phyloP scores from a whole-genome alignment of 177 flowering plant species.

The Vitis hybrid region DNA sequence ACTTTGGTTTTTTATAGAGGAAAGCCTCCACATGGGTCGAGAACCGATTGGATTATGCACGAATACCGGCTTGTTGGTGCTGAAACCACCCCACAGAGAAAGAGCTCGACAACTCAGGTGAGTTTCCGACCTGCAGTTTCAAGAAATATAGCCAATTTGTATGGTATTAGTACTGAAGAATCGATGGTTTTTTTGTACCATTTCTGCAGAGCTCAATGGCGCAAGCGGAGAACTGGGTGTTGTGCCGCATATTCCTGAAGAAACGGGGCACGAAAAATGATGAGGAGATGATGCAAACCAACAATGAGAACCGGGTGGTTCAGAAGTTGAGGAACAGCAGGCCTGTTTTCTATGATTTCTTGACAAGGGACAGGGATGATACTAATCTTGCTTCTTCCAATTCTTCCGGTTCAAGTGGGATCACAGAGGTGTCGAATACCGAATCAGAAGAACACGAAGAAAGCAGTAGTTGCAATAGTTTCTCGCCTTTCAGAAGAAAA shows the following conservation, averaged over 20 bases:
- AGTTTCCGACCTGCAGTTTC: background rate
- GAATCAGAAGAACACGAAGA: conserved; percentile 61
- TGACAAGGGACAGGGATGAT: conserved; percentile 40
- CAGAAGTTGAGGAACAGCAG: conserved; percentile 11
- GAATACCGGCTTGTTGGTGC: conserved; percentile 55
- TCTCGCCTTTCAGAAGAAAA: conserved; percentile 36
- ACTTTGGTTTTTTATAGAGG: conserved; percentile 75
- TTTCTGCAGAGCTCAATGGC: conserved; percentile 31
- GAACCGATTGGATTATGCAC: conserved; percentile 86
- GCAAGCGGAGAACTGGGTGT: conserved; percentile 74
- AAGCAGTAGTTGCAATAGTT: conserved; percentile 53
- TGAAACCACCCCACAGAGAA: conserved; percentile 7
- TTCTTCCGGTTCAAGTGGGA: conserved; percentile 71
- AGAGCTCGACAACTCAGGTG: conserved; percentile 25
- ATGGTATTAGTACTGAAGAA: too few species aligned
- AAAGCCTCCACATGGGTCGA: conserved; percentile 60
- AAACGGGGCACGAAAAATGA: conserved; percentile 39
- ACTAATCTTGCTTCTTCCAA: conserved; percentile 37
- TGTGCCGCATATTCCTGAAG: conserved; percentile 86
- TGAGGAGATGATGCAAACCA: conserved; percentile 5
- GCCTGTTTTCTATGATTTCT: conserved; percentile 66
- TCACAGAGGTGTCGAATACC: conserved; percentile 53
- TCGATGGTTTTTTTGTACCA: background rate
- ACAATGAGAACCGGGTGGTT: conserved; percentile 1
- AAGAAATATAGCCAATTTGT: background rate